Base-by-base conservation (phyloP, 2,329 filamentous ascomycete genomes). In the Aureobasidium sp. region DNA sequence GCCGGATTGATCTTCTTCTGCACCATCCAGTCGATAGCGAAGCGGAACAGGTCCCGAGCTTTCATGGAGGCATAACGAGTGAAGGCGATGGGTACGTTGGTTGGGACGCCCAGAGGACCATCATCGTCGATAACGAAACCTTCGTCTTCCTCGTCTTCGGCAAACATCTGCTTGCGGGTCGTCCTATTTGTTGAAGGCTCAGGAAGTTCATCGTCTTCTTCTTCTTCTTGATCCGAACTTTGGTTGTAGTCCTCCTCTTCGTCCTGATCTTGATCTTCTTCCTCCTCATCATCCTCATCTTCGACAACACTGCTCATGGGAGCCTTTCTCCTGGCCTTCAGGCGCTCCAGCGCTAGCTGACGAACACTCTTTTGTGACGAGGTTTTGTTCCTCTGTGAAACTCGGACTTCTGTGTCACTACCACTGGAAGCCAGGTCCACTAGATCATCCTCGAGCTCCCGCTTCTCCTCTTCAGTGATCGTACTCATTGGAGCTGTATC, bases 11-110 rank as follows among this genome's bases (percentile, higher is more conserved):
- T 79, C 67, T 87, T 86, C 70, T 88, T 89, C 68, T 91, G 88
- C 3, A 93, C 86, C 74, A 92, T 87, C 89, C 89, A 93, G 70
- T 91, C 88, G 2, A 93, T 79, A 0, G 84, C 87, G 67, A 86
- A 85, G 52, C 82, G 83, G 75, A 93, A 93, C 54, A 91, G 83
- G 42, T 90, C 85, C 65, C 85, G 86, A 0, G 86, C 76, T 54
- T 87, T 87, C 66, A 86, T 86, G 64, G 86, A 84, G 0, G 84
- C 81, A 62, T 87, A 81, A 3, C 80, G 75, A 0, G 86, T 89
- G 71, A 90, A 91, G 67, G 88, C 77, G 1, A 92, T 77, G 0
- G 89, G 89, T 9, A 79, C 75, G 2, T 82, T 84, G 5, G 34
- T 41, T 6, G 57, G 45, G 2, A 45, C 57, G 8, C 79, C 81